These are phyloP conservation scores for Scleromitrula shiraiana DNA, from an alignment of 2,329 filamentous ascomycete species.

Conservation along the genomic window DNA sequence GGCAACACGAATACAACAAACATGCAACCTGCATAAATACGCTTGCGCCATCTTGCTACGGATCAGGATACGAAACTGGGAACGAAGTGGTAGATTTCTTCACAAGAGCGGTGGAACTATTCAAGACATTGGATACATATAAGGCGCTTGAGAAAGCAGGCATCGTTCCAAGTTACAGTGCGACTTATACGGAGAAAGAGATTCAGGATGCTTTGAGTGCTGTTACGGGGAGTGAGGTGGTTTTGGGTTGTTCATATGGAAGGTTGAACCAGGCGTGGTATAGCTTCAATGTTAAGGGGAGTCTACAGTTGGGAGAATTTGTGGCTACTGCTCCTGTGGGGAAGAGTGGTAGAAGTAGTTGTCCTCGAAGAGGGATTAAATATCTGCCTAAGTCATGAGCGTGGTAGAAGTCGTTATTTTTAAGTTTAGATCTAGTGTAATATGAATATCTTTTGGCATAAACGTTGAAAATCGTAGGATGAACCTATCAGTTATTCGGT, in stretches of 20 bases:
- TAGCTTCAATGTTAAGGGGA: slow-evolving; percentile 16
- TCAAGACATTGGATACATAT: slow-evolving; percentile 37
- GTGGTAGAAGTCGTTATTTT: no score
- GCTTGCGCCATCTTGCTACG: slow-evolving; percentile 58
- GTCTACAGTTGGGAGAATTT: slow-evolving; percentile 15
- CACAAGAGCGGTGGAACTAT: slow-evolving; percentile 53
- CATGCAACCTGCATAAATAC: slow-evolving; percentile 68
- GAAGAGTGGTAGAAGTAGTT: slow-evolving; percentile 12
- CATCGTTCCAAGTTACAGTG: slow-evolving; percentile 39
- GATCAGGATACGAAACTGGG: slow-evolving; percentile 43
- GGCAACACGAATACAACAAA: slow-evolving; percentile 64
- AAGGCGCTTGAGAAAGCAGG: slow-evolving; percentile 40
- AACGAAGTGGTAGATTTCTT: slow-evolving; percentile 64
- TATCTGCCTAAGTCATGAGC: slow-evolving; percentile 12
- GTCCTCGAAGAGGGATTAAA: slow-evolving; percentile 13
- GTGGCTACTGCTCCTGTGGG: slow-evolving; percentile 14
- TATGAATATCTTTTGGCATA: not conserved
- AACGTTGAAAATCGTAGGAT: no score
- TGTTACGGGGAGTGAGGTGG: slow-evolving; percentile 38
- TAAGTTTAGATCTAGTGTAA: not conserved
- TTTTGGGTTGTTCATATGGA: slow-evolving; percentile 37
- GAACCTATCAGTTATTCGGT: no score
- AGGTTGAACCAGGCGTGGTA: slow-evolving; percentile 45
- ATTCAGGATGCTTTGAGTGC: slow-evolving; percentile 36
- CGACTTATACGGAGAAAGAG: slow-evolving; percentile 35